Percentiles rank a stretch among this genome's conserved stretches.
Evolutionary conservation across 176 grass and related monocot genomes (phyloP).

Genomic region (Aegilops speltoides): DNA sequence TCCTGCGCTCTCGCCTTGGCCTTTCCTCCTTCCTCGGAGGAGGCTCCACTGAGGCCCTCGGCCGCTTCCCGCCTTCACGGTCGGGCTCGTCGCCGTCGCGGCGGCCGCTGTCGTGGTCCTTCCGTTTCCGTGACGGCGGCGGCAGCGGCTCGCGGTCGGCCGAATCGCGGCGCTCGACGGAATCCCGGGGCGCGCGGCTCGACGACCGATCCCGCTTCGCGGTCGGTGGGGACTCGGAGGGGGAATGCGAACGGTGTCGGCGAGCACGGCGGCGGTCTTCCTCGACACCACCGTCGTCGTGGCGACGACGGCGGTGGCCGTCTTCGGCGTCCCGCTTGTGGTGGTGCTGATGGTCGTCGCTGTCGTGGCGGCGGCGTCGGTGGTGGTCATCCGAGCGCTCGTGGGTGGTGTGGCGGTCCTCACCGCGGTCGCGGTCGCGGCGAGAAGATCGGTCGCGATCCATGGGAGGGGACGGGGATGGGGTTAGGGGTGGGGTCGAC

Average conservation of each 20-base stretch:
- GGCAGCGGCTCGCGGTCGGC: constrained; percentile 27
- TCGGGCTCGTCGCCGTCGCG: constrained; percentile 20
- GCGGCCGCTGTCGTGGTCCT: constrained; percentile 27
- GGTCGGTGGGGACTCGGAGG: constrained; percentile 34
- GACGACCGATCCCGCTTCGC: constrained; percentile 49
- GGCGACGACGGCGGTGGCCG: constrained; percentile 3
- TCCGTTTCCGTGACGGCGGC: constrained; percentile 32
- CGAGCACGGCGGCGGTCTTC: constrained; percentile 29
- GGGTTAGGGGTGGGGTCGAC: constrained; percentile 35
- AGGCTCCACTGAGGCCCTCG: constrained; percentile 56
- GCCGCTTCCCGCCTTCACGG: constrained; percentile 38
- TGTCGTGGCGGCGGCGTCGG: constrained; percentile 27
- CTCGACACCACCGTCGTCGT: constrained; percentile 2
- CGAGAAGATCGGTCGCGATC: constrained; percentile 54
- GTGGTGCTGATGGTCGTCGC: constrained; percentile 1
- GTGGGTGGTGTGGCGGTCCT: constrained; percentile 28
- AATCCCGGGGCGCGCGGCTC: constrained; percentile 35
- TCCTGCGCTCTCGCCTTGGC: constrained; percentile 37
- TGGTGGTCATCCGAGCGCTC: constrained; percentile 44
- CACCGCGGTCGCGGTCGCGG: constrained; percentile 24
- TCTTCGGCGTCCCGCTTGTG: constrained; percentile 26
- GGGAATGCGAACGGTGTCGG: constrained; percentile 26
- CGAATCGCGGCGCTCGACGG: constrained; percentile 32
- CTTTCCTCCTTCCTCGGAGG: constrained; percentile 35
- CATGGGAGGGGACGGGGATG: constrained; percentile 21